phyloP scores from a whole-genome alignment of 139 green algal species.

The Picochlorum sp. region DNA sequence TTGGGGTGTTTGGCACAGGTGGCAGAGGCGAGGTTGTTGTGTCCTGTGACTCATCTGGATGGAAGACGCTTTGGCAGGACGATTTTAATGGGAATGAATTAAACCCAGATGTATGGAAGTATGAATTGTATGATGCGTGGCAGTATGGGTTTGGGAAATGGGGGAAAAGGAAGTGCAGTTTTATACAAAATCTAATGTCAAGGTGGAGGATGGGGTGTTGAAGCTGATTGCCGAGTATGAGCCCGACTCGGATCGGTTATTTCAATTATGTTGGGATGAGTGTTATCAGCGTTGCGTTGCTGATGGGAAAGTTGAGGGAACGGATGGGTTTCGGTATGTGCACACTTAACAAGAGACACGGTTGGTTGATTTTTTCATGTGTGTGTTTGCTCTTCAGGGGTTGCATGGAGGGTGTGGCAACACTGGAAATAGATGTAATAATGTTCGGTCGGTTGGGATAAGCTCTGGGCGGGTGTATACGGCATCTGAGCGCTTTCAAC shows the following conservation, averaged over 20 bases:
- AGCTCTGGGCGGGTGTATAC: background rate
- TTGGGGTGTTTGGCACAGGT: background rate
- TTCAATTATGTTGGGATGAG: background rate
- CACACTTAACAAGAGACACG: no score
- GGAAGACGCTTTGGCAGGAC: background rate
- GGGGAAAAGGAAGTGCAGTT: constrained; percentile 7
- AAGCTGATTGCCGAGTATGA: constrained; percentile 7
- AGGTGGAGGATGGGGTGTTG: constrained; percentile 1
- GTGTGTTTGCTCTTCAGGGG: background rate
- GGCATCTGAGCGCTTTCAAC: background rate
- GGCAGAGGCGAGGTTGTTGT: background rate
- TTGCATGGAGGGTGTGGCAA: background rate
- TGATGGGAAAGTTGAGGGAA: background rate
- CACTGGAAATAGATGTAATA: background rate
- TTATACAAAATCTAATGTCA: constrained; percentile 11
- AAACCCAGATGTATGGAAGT: background rate
- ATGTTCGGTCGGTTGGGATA: background rate
- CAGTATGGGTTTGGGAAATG: constrained; percentile 8
- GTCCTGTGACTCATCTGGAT: background rate
- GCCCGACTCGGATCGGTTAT: background rate
- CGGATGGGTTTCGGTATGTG: no score
- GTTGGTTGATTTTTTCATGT: no score
- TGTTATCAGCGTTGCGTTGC: constrained; percentile 5
- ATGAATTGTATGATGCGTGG: constrained; percentile 6
- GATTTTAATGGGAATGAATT: constrained; percentile 4